phyloP scores from a whole-genome alignment of 75 land plant species.

The Pseudotsuga menziesii region DNA sequence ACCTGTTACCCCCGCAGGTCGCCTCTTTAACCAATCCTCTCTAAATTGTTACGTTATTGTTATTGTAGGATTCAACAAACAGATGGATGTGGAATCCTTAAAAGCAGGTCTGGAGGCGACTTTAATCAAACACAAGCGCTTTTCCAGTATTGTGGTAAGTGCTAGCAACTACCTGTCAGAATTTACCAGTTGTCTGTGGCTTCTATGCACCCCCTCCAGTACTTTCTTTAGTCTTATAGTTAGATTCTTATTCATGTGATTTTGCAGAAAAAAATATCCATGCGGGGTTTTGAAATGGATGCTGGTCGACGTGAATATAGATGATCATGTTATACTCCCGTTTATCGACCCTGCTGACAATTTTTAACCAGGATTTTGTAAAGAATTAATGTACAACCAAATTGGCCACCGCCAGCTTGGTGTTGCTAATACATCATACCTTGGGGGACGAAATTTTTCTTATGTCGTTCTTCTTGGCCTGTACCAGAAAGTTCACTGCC shows the following conservation, averaged over 20 bases:
- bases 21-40: conserved; percentile 36
- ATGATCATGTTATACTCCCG: conserved; percentile 47
- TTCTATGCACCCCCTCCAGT: background rate
- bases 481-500: conserved; percentile 42
- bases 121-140: conserved; percentile 65
- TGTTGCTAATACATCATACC: conserved; percentile 70
- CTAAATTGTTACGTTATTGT: conserved; percentile 48
- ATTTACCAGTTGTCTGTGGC: no score
- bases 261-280: background rate
- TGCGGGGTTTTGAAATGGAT: background rate
- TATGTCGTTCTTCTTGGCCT: conserved; percentile 73
- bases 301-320: conserved; percentile 28
- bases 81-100: conserved; percentile 24
- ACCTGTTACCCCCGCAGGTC: conserved; percentile 66
- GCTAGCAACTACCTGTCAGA: background rate
- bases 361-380: conserved; percentile 27
- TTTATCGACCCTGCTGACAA: conserved; percentile 9
- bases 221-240: background rate
- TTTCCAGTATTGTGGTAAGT: conserved; percentile 52
- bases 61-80: conserved; percentile 34
- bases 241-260: background rate
- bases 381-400: conserved; percentile 50
- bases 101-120: conserved; percentile 39
- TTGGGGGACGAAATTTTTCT: conserved; percentile 84
- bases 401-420: conserved; percentile 23